A percentile compares a stretch with the other conserved stretches of the same genome.
Conservation (phyloP, 768 basidiomycete species). For the Gymnopilus dilepis region DNA sequence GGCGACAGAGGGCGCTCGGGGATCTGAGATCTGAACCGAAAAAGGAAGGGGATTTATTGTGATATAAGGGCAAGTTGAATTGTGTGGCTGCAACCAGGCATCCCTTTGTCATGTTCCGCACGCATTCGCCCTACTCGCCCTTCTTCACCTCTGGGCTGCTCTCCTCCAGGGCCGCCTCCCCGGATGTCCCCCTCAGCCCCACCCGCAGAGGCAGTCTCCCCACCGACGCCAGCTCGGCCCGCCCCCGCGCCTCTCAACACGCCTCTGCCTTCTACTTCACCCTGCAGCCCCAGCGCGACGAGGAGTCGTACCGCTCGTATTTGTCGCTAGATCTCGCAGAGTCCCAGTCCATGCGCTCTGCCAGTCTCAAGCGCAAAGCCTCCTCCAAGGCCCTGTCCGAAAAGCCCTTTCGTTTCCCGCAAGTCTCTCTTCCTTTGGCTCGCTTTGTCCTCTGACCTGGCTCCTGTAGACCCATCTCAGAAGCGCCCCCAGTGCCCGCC, state of each 20-base stretch:
- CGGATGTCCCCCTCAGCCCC: conserved; percentile 27
- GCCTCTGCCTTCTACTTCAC: conserved; percentile 53
- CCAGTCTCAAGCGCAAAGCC: conserved; percentile 40
- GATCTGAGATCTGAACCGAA: conserved; percentile 14
- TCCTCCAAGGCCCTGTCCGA: conserved; percentile 25
- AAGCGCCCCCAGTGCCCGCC: conserved; percentile 23
- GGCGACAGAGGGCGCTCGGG: conserved; percentile 16
- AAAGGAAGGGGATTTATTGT: conserved; percentile 3
- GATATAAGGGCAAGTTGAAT: neutral
- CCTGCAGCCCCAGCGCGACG: conserved; percentile 46
- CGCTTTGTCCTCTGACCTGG: neutral
- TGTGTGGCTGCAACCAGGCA: conserved; percentile 7
- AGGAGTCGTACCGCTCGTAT: conserved; percentile 57
- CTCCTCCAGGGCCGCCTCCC: conserved; percentile 30
- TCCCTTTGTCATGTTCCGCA: conserved; percentile 38
- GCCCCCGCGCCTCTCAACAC: conserved; percentile 27
- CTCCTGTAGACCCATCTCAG: conserved; percentile 30
- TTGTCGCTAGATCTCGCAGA: conserved; percentile 74
- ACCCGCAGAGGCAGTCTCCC: conserved; percentile 43
- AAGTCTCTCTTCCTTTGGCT: conserved; percentile 18
- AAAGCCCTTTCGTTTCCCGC: conserved; percentile 30
- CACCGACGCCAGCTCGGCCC: conserved; percentile 29
- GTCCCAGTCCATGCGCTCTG: conserved; percentile 46
- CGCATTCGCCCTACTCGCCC: conserved; percentile 60
- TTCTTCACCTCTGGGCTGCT: conserved; percentile 71